Evolutionary conservation across 2,329 filamentous ascomycete species (phyloP), one percentile per base, ranked within the genome.

Genomic region (Trichoderma guizhouense): DNA sequence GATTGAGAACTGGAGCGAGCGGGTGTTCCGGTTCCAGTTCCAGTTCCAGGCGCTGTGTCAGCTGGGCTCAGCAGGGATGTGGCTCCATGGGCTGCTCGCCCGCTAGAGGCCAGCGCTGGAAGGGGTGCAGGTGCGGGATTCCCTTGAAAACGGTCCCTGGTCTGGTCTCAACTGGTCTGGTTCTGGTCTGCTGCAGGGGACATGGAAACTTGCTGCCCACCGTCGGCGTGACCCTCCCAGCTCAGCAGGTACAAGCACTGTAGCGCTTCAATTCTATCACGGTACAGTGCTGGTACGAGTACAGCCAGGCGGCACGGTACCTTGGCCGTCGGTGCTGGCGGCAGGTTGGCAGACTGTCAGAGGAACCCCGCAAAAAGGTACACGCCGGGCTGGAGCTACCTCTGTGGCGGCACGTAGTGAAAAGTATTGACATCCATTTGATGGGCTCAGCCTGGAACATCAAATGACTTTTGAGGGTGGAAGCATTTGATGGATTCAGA

Each of bases 1-100:
- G 15, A 39, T 18, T 39, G 36, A 39, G 36, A 18, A 11, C 32
- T 14, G 32, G 14, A 39, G 36, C 36, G 15, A 39, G 34, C 39
- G 39, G 39, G 39, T 43, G 39, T 43, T 43, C 39, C 71, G 71
- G 71, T 57, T 72, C 39, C 39, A 43, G 70, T 63, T 68, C 64
- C 70, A 64, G 60, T 26, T 36, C 64, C 63, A 72, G 64, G 64
- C 71, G 71, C 71, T 24, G 64, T 69, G 71, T 72, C 71, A 72
- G 71, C 71, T 72, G 71, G 64, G 55, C 69, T 32, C 55, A 51
- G 39, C 69, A 67, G 39, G 69, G 55, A 65, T 65, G 60, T 47
- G 69, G 58, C 67, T 61, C 57, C 68, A 47, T 36, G 32, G 69
- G 58, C 67, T 61, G 28, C 18, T 60, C 53, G 32, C 53, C 24